These are phyloP conservation scores for Uronychia setigera DNA, from an alignment of 73 alveolate species.

Conservation along the genomic window DNA sequence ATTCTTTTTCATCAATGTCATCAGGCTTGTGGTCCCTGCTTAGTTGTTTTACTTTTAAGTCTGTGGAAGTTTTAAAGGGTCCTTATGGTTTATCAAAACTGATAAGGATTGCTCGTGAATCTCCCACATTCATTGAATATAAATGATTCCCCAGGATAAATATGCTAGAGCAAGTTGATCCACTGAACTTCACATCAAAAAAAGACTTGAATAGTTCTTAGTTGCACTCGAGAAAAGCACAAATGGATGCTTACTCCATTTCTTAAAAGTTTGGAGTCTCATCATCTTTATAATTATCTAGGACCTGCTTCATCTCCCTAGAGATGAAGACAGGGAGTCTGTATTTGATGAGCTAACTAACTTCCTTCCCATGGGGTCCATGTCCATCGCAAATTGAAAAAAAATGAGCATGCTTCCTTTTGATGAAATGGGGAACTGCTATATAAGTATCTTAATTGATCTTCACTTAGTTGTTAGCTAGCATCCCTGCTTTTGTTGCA, in stretches of 20 bases:
- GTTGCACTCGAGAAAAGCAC: slow-evolving; percentile 15
- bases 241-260: background rate
- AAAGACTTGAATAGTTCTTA: slow-evolving; percentile 11
- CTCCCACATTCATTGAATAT: slow-evolving; percentile 80
- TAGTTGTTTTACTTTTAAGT: no score
- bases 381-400: slow-evolving; percentile 85
- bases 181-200: slow-evolving; percentile 56
- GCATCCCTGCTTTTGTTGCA: slow-evolving; percentile 53
- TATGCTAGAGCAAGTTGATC: slow-evolving; percentile 85
- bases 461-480: slow-evolving; percentile 23
- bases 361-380: slow-evolving; percentile 79
- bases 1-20: no score
- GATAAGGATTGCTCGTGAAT: slow-evolving; percentile 81
- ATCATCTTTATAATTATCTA: background rate
- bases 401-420: slow-evolving; percentile 23
- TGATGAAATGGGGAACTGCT: slow-evolving; percentile 23
- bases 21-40: background rate
- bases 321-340: slow-evolving; percentile 43
- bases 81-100: slow-evolving; percentile 1
- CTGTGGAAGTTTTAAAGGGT: background rate
- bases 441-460: slow-evolving; percentile 40
- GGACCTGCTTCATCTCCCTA: background rate
- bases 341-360: slow-evolving; percentile 57
- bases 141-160: slow-evolving; percentile 70
- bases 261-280: background rate